Evolutionary conservation across 169 alveolate genomes (phyloP).

Genomic region (Haemoproteus tartakovskyi): DNA sequence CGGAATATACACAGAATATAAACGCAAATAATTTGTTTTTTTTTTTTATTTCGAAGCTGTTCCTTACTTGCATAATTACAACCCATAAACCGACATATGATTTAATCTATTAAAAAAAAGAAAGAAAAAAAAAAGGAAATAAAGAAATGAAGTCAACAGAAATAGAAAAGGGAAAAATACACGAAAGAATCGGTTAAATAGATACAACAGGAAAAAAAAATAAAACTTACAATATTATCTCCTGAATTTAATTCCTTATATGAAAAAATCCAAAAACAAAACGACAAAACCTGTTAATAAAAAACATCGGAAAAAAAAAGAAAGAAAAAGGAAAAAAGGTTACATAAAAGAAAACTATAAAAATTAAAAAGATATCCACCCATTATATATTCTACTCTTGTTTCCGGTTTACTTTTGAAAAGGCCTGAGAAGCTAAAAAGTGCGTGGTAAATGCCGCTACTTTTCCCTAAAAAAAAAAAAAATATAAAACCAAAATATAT

Average conservation of each 20-base stretch:
- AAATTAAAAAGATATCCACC: not conserved
- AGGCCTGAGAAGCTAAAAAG: constrained; percentile 92
- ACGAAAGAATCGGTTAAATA: too few relatives aligned
- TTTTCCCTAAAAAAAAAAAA: constrained; percentile 73
- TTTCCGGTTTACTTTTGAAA: constrained; percentile 71
- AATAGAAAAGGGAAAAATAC: too few relatives aligned
- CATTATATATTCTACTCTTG: not conserved
- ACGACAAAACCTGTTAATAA: constrained; percentile 77
- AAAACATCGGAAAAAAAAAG: not conserved
- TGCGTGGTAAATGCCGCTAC: constrained; percentile 90
- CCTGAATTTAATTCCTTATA: constrained; percentile 84
- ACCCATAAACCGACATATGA: constrained; percentile 89
- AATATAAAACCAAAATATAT: constrained; percentile 1
- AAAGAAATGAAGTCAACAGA: too few relatives aligned
- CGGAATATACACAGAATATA: too few relatives aligned
- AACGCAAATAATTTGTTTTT: too few relatives aligned
- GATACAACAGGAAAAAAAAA: not conserved
- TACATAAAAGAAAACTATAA: not conserved
- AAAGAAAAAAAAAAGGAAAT: constrained; percentile 7
- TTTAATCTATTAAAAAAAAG: constrained; percentile 70
- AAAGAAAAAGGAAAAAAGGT: not conserved
- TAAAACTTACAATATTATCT: constrained; percentile 65
- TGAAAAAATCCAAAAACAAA: constrained; percentile 90
- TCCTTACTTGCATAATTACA: constrained; percentile 81
- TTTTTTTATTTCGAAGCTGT: too few relatives aligned